phyloP scores from a whole-genome alignment of 768 basidiomycete genomes.

The Auriscalpium vulgare region DNA sequence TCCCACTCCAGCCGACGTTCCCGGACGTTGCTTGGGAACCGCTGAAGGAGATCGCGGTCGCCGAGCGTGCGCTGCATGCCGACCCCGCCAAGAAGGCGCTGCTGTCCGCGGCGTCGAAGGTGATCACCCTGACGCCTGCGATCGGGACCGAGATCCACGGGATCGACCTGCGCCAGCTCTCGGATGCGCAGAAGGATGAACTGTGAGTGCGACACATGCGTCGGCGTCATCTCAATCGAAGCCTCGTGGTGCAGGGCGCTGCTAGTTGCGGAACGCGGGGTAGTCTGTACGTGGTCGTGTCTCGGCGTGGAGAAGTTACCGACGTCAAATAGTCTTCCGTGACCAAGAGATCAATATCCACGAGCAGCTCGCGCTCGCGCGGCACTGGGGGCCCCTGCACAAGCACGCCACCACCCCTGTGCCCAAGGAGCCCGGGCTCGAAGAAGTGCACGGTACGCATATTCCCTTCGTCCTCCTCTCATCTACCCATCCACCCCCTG shows the following conservation, averaged over 20 bases:
- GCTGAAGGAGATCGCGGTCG: constrained; percentile 46
- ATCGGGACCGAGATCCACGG: constrained; percentile 74
- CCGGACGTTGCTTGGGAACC: constrained; percentile 61
- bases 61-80: constrained; percentile 59
- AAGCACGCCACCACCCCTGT: constrained; percentile 79
- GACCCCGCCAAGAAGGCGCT: constrained; percentile 63
- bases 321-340: constrained; percentile 50
- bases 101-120: constrained; percentile 55
- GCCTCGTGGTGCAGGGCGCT: constrained; percentile 40
- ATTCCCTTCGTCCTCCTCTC: constrained; percentile 2
- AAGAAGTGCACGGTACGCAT: constrained; percentile 62
- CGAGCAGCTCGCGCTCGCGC: constrained; percentile 64
- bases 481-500: neutral
- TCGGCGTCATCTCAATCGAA: neutral
- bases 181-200: constrained; percentile 67
- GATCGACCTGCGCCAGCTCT: constrained; percentile 63
- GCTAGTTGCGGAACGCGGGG: constrained; percentile 67
- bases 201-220: constrained; percentile 36
- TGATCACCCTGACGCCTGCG: constrained; percentile 58
- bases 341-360: constrained; percentile 65
- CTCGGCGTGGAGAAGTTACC: neutral
- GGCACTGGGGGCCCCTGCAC: constrained; percentile 69
- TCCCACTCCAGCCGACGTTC: constrained; percentile 45
- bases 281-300: constrained; percentile 48
- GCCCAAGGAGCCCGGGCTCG: constrained; percentile 59